Base-by-base conservation (phyloP, 2,329 filamentous ascomycete species). In the Penicillium occitanis region DNA sequence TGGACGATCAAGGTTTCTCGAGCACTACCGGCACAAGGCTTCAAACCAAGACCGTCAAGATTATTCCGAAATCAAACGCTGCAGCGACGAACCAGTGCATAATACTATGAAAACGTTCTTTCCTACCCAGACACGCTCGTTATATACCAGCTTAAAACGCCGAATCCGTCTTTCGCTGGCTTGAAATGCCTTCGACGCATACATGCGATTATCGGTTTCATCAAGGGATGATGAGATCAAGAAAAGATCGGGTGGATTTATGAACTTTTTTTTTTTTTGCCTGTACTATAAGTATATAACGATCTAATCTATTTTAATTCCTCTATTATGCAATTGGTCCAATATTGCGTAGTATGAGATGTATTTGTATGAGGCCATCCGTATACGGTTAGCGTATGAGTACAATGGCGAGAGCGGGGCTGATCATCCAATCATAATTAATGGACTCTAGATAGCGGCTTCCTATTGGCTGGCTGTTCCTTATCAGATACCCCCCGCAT, bases 391-490 rank as follows among this genome's bases (percentile, higher is more conserved):
- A 57, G 53, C 53, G 53, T 22, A 10, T 25, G 33, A 14, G 53
- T n/a, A 4, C n/a, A 22, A 22, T 57, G 50, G 50, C n/a, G 30
- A 37, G 19, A 57, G 30, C 5, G 30, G 51, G 51, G 51, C 30
- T 1, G 1, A 6, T 37, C 2, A 3, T 13, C 51, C 51, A 57
- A 57, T 57, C 10, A 57, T 0, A 57, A 7, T 11, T 4, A 8
- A 11, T 2, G 2, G 8, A n/a, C 14, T n/a, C n/a, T 25, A 1
- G 0, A n/a, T 1, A 4, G 13, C 5, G 25, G 3, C 0, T 11
- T n/a, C 4, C 28, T 22, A 57, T 57, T 57, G 53, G 33, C 33
- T 25, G n/a, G 19, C 2, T 22, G 2, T 14, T 22, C 19, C 33
- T 40, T 57, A 57, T 57, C 53, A 22, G 53, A 57, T 57, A 57